Conservation (phyloP, 495 filamentous ascomycete genomes). For the Sordaria brevicollis region DNA sequence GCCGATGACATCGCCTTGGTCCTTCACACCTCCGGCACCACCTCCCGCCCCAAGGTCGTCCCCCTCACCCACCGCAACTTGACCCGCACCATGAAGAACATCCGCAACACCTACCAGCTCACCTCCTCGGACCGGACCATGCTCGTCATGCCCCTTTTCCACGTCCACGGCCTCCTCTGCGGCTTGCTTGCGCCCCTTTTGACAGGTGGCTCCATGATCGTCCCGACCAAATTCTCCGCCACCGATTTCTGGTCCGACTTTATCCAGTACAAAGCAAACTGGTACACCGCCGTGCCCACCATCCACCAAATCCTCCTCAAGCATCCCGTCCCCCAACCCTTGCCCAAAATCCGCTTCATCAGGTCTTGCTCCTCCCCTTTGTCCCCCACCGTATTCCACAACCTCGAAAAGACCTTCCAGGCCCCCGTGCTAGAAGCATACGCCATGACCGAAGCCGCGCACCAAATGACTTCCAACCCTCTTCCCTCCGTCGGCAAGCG, state of each 20-base stretch:
- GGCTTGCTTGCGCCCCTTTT: slow-evolving; percentile 65
- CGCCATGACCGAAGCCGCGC: slow-evolving; percentile 85
- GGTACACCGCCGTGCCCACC: slow-evolving; percentile 82
- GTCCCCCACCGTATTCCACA: slow-evolving; percentile 64
- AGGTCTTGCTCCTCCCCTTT: slow-evolving; percentile 76
- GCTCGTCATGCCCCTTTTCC: slow-evolving; percentile 87
- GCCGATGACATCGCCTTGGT: slow-evolving; percentile 61
- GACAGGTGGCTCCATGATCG: slow-evolving; percentile 62
- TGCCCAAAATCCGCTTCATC: slow-evolving; percentile 73
- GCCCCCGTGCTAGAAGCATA: slow-evolving; percentile 82
- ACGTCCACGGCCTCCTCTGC: slow-evolving; percentile 76
- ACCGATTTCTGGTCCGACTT: slow-evolving; percentile 74
- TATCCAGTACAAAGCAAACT: slow-evolving; percentile 57
- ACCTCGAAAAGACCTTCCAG: slow-evolving; percentile 58
- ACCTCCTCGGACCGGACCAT: slow-evolving; percentile 60
- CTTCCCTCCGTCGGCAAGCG: slow-evolving; percentile 55
- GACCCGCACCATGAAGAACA: slow-evolving; percentile 54
- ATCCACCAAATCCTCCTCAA: slow-evolving; percentile 83
- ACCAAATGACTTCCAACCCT: slow-evolving; percentile 85
- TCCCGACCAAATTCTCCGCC: slow-evolving; percentile 70
- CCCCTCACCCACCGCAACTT: slow-evolving; percentile 73
- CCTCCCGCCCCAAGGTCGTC: slow-evolving; percentile 72
- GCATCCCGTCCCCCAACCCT: slow-evolving; percentile 48
- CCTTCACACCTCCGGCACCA: slow-evolving; percentile 67
- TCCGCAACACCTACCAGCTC: slow-evolving; percentile 62